Conservation (phyloP, 768 basidiomycete species). For the Pisolithus marmoratus region DNA sequence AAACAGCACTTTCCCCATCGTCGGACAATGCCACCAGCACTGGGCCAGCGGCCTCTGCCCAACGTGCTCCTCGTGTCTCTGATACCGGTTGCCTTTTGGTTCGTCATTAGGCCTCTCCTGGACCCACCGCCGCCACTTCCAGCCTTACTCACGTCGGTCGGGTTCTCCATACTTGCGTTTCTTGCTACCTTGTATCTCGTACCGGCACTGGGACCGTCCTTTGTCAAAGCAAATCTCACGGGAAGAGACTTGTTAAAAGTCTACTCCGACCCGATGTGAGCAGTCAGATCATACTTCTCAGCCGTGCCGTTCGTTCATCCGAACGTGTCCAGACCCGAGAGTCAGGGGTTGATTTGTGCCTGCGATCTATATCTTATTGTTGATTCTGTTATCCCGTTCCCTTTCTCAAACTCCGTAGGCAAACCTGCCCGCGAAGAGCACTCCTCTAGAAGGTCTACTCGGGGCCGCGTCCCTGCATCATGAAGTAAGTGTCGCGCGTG, state of each 20-base stretch:
- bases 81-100: constrained; percentile 67
- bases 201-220: constrained; percentile 76
- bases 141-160: constrained; percentile 70
- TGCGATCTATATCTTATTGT: constrained; percentile 75
- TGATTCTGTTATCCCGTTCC: constrained; percentile 96
- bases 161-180: constrained; percentile 82
- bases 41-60: constrained; percentile 45
- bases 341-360: constrained; percentile 86
- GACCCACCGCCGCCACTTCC: constrained; percentile 66
- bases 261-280: constrained; percentile 67
- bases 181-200: constrained; percentile 70
- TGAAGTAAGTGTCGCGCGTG: constrained; percentile 42
- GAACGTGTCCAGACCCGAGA: constrained; percentile 71
- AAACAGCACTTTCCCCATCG: background rate
- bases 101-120: constrained; percentile 65
- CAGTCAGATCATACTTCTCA: background rate
- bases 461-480: constrained; percentile 61
- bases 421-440: constrained; percentile 37
- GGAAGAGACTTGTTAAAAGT: constrained; percentile 87
- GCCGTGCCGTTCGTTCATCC: background rate
- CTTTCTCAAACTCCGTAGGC: constrained; percentile 74
- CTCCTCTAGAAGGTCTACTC: constrained; percentile 40
- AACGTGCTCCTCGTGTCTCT: constrained; percentile 50
- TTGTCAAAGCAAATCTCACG: constrained; percentile 75
- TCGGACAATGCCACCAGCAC: constrained; percentile 20